A percentile compares a stretch with the other conserved stretches of the same genome.
phyloP scores from a whole-genome alignment of 2,329 filamentous ascomycete species.

The Uncinocarpus reesii region DNA sequence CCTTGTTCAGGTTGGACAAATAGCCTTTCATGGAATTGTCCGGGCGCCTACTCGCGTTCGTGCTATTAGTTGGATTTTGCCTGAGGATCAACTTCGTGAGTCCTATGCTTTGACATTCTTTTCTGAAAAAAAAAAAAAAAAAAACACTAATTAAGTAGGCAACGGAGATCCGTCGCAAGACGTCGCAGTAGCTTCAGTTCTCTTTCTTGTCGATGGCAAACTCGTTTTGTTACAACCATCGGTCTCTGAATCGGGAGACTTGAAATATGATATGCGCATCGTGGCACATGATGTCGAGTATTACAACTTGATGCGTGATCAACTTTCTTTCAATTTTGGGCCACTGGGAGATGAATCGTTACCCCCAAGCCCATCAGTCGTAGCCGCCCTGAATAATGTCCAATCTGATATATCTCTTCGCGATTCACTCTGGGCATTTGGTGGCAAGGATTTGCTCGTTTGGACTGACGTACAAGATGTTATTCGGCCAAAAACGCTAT shows the following conservation, averaged over 20 bases:
- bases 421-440: slow-evolving; percentile 91
- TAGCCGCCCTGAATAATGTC: slow-evolving; percentile 33
- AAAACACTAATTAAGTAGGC: slow-evolving; percentile 30
- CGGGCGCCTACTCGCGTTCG: slow-evolving; percentile 84
- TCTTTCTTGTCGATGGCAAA: slow-evolving; percentile 96
- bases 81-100: slow-evolving; percentile 71
- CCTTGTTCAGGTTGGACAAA: slow-evolving; percentile 90
- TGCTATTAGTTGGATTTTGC: slow-evolving; percentile 89
- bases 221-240: slow-evolving; percentile 84
- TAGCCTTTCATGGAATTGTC: slow-evolving; percentile 93
- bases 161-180: slow-evolving; percentile 94
- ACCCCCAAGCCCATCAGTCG: slow-evolving; percentile 42
- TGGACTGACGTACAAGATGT: slow-evolving; percentile 87
- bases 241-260: slow-evolving; percentile 64
- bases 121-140: no score
- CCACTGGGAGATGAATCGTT: slow-evolving; percentile 39
- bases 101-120: slow-evolving; percentile 12
- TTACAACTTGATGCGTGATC: slow-evolving; percentile 84
- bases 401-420: slow-evolving; percentile 50
- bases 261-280: slow-evolving; percentile 97
- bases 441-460: slow-evolving; percentile 71
- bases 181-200: slow-evolving; percentile 80
- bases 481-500: slow-evolving; percentile 50
- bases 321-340: slow-evolving; percentile 45
- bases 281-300: slow-evolving; percentile 95